phyloP scores from a whole-genome alignment of 2,329 filamentous ascomycete genomes.

The Trichophyton schoenleinii region DNA sequence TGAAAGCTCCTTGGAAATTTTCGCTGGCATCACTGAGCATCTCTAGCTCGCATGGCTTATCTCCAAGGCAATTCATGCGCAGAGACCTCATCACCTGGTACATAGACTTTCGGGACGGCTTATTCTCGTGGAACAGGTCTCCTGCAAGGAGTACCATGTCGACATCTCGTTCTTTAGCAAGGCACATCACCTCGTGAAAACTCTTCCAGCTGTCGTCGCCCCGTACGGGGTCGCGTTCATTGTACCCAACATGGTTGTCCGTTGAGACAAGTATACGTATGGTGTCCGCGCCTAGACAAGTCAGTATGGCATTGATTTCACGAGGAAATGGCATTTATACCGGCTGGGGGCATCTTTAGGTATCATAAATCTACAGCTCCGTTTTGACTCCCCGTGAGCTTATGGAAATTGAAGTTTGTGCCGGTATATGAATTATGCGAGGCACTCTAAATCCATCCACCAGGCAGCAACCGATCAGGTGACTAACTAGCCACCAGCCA shows the following conservation, averaged over 20 bases:
- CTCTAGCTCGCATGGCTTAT: conserved; percentile 90
- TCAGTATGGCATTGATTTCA: neutral
- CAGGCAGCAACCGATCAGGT: neutral
- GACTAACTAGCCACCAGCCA: neutral
- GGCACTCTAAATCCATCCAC: neutral
- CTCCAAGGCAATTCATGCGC: conserved; percentile 83
- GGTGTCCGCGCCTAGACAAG: conserved; percentile 53
- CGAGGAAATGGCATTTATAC: neutral
- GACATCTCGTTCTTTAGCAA: conserved; percentile 78
- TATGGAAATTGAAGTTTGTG: neutral
- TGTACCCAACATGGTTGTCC: conserved; percentile 95
- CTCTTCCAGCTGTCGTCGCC: conserved; percentile 94
- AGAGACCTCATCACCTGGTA: conserved; percentile 95
- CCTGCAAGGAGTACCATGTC: conserved; percentile 95
- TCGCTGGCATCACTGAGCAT: conserved; percentile 87
- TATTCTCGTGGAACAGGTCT: conserved; percentile 96
- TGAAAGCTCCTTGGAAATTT: conserved; percentile 78
- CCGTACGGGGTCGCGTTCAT: conserved; percentile 84
- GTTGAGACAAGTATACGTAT: conserved; percentile 91
- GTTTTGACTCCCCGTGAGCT: neutral
- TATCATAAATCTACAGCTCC: neutral
- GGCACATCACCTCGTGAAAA: conserved; percentile 87
- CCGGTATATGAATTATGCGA: neutral
- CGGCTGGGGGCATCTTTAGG: neutral
- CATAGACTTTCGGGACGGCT: conserved; percentile 87